A percentile compares a stretch with the other conserved stretches of the same genome.
phyloP scores from a whole-genome alignment of 257 asterid species.

The Fraxinus excelsior region DNA sequence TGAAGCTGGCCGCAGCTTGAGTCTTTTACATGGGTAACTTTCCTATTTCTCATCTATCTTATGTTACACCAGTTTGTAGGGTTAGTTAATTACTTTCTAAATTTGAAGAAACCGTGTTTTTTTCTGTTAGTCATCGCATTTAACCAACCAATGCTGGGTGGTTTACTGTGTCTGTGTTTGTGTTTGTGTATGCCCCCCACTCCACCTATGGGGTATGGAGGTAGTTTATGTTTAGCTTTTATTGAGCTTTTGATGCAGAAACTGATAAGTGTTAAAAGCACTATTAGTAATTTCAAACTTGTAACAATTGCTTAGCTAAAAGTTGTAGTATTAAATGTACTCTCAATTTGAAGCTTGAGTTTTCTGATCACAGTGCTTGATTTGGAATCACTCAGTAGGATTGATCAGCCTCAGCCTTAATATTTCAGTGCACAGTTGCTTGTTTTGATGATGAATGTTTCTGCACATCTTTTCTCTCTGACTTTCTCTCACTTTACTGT shows the following conservation, averaged over 20 bases:
- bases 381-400: conserved; percentile 8
- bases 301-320: conserved; percentile 19
- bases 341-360: conserved; percentile 10
- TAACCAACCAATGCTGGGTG: conserved; percentile 17
- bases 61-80: conserved; percentile 29
- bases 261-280: conserved; percentile 29
- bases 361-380: neutral
- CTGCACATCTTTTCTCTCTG: neutral
- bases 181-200: neutral
- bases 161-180: neutral
- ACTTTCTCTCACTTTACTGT: conserved; percentile 22
- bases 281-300: conserved; percentile 21
- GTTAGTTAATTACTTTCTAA: conserved; percentile 24
- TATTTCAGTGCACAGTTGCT: conserved; percentile 9
- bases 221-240: neutral
- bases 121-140: conserved; percentile 3
- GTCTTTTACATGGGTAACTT: neutral
- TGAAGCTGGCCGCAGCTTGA: conserved; percentile 1
- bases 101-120: conserved; percentile 5
- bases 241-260: conserved; percentile 26
- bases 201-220: neutral
- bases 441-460: conserved; percentile 1
- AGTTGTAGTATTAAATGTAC: conserved; percentile 17
- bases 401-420: neutral
- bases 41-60: conserved; percentile 1